Evolutionary conservation across 1,284 basidiomycete genomes (phyloP).

Genomic region (Naganishia albida): DNA sequence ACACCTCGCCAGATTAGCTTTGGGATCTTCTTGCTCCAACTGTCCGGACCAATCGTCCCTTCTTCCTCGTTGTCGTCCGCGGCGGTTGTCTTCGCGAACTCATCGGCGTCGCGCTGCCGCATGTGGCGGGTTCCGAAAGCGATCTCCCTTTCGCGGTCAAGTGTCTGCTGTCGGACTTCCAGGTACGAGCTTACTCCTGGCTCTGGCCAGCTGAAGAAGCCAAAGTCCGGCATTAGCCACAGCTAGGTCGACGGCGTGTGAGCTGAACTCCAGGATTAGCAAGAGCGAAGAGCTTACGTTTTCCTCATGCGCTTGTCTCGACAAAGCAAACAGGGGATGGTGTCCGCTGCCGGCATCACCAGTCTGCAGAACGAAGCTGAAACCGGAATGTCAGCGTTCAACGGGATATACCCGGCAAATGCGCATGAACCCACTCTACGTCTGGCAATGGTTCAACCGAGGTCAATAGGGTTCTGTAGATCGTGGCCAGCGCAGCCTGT

Average conservation of each 20-base stretch:
- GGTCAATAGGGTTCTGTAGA: constrained; percentile 44
- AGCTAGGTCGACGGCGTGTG: constrained; percentile 15
- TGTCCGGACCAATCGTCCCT: constrained; percentile 7
- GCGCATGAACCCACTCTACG: constrained; percentile 40
- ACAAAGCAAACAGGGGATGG: constrained; percentile 39
- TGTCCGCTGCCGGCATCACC: constrained; percentile 42
- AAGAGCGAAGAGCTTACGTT: constrained; percentile 15
- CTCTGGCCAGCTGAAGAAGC: constrained; percentile 51
- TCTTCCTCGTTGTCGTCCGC: not conserved
- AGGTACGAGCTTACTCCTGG: constrained; percentile 44
- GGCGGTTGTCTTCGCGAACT: not conserved
- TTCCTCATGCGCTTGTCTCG: constrained; percentile 39
- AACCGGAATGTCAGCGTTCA: not conserved
- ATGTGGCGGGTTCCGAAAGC: constrained; percentile 1
- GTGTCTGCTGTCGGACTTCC: constrained; percentile 43
- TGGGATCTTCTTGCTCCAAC: constrained; percentile 45
- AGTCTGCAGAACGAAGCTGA: constrained; percentile 46
- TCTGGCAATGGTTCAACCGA: constrained; percentile 47
- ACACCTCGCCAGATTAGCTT: constrained; percentile 50
- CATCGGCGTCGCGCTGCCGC: not conserved
- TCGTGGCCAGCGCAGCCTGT: constrained; percentile 40
- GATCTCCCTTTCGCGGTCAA: constrained; percentile 38
- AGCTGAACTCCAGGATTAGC: not conserved
- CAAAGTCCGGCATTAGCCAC: constrained; percentile 53
- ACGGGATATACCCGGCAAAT: too few relatives aligned